Percentiles rank a stretch among this genome's conserved stretches.
Conservation (phyloP, 176 grass and related monocot species). For the barley (Hordeum vulgare) region MorexV3_pseudomolecules_assembly NC_058522.1:538646161-538646660, state of each 20-base stretch:
- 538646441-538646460: constrained; percentile 63
- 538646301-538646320: constrained; percentile 82
- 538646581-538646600: constrained; percentile 1
- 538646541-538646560: neutral
- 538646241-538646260: constrained; percentile 60
- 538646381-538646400: neutral
- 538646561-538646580: neutral
- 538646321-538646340: constrained; percentile 52
- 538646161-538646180: neutral
- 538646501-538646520: neutral
- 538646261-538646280: constrained; percentile 64
- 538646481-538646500: constrained; percentile 17
- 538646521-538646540: neutral
- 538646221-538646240: constrained; percentile 44
- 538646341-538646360: neutral
- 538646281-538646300: constrained; percentile 72
- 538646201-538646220: constrained; percentile 64
- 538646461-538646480: constrained; percentile 40
- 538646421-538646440: constrained; percentile 7
- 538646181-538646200: constrained; percentile 31
- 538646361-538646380: neutral
- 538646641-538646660: neutral
- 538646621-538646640: neutral
- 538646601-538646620: constrained; percentile 17
- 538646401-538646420: neutral